Base-by-base conservation (phyloP, 768 basidiomycete species). In the Suillus discolor region DNA sequence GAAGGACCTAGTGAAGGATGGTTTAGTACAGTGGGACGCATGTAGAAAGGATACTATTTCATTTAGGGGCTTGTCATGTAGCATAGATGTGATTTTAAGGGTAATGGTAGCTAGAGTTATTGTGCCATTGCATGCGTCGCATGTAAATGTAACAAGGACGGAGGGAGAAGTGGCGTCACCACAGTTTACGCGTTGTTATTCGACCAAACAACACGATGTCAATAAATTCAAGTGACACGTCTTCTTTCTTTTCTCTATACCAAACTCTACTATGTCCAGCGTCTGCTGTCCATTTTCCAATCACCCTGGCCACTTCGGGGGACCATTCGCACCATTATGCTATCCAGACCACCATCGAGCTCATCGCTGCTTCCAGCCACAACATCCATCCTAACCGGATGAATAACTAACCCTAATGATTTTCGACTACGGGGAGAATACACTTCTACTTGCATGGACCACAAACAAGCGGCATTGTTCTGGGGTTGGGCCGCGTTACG, bases 341-440 rank as follows among this genome's bases (percentile, higher is more conserved):
- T 64, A 63, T 64, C 70, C 66, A 66, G 49, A 67, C 71, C 71
- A 69, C 78, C 81, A 74, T 68, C 65, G 66, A 70, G 65, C 69
- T 67, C 68, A 62, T 72, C 70, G 70, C 74, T 75, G 67, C 66
- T 79, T 77, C 74, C 79, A 83, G 81, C 84, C 84, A 86, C 82
- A 84, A 83, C 76, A 75, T 82, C 79, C 81, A 77, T 82, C 80
- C 80, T 74, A 74, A 70, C 72, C 72, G 70, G 72, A 83, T 83
- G 84, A 77, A 76, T 80, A 38, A 83, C 84, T 87, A 88, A 88
- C 87, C 87, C 85, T 87, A 88, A 82, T 80, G 73, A 71, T 73
- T 67, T 71, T 71, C 71, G 80, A 77, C 74, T 70, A 68, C 64
- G 63, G 65, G 78, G 77, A 76, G 66, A 70, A 70, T 65, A 59